Evolutionary conservation across 306 rosid species (phyloP), one percentile per base, ranked within the genome.

Genomic region (Phaseolus lunatus): DNA sequence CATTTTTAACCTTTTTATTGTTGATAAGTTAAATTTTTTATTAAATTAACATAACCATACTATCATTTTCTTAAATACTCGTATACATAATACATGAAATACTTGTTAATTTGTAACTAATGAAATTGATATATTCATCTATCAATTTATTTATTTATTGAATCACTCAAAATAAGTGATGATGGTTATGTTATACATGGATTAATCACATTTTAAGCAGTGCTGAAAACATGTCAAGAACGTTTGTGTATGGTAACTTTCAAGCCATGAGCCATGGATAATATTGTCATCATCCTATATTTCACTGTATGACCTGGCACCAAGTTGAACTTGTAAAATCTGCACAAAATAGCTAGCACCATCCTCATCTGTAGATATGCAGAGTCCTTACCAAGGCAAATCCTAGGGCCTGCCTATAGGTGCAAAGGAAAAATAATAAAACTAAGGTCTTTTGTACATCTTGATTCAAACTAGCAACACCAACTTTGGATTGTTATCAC

Each of bases 351-450:
- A 47, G 97, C 97, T 43, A 92, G 26, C 6, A 88, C 85, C 97
- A 91, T 95, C 78, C 96, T 95, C 99, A 92, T 95, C 23, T 95
- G 97, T 9, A 95, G 96, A 82, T 92, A 92, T 27, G 97, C 97
- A 9, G 99, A 95, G 84, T 95, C 97, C 84, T 92, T 95, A 7
- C 97, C 97, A 33, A 95, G 92, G 84, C 99, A 95, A 79, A 90
- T 90, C 50, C 86, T 85, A 67, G 99, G 97, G 44, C 97, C 97
- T 53, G 93, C 99, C 97, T 93, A 83, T 56, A 49, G 1, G 27
- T 70, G 16, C 76, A 50, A 69, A 44, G 15, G 8, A 48, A 77
- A n/a, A 74, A 44, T 33, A 59, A 39, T 27, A n/a, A 3, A 11
- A 45, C 4, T 19, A 26, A 48, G 50, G 64, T 35, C 14, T 57